Percentiles rank a stretch among this genome's conserved stretches.
phyloP scores from a whole-genome alignment of 441 rosid genomes.

The Euphorbia corollata region DNA sequence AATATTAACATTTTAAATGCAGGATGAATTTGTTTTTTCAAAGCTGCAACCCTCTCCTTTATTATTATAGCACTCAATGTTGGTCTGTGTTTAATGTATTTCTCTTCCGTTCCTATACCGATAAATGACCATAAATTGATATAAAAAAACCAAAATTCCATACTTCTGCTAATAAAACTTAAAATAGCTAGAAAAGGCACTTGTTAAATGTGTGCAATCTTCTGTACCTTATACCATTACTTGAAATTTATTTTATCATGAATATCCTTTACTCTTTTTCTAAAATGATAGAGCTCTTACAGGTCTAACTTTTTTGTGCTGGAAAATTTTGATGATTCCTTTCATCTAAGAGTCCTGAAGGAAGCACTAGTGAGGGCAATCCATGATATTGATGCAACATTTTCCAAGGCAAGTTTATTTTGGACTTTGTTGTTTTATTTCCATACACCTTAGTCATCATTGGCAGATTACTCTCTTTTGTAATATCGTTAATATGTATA shows the following conservation, averaged over 20 bases:
- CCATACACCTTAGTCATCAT: background rate
- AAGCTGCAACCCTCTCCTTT: background rate
- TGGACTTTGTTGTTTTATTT: background rate
- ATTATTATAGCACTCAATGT: background rate
- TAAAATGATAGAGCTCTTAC: constrained; percentile 20
- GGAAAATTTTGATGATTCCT: constrained; percentile 49
- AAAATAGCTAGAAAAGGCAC: background rate
- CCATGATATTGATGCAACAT: constrained; percentile 77
- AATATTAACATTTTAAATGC: background rate
- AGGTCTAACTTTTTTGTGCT: constrained; percentile 55
- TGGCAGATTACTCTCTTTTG: constrained; percentile 11
- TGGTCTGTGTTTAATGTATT: background rate
- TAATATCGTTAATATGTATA: constrained; percentile 15
- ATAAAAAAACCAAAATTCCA: background rate
- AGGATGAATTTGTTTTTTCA: background rate
- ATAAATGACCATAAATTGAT: background rate
- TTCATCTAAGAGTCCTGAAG: constrained; percentile 70
- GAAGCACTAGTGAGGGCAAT: constrained; percentile 85
- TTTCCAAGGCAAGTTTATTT: constrained; percentile 50
- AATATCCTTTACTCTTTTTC: constrained; percentile 1
- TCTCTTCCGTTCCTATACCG: background rate
- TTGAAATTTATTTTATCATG: background rate
- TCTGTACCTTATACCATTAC: background rate
- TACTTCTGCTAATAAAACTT: background rate
- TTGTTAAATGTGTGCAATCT: background rate